A percentile compares a stretch with the other conserved stretches of the same genome.
phyloP scores from a whole-genome alignment of 2,329 filamentous ascomycete species.

The Aspergillus pseudoterreus region DNA sequence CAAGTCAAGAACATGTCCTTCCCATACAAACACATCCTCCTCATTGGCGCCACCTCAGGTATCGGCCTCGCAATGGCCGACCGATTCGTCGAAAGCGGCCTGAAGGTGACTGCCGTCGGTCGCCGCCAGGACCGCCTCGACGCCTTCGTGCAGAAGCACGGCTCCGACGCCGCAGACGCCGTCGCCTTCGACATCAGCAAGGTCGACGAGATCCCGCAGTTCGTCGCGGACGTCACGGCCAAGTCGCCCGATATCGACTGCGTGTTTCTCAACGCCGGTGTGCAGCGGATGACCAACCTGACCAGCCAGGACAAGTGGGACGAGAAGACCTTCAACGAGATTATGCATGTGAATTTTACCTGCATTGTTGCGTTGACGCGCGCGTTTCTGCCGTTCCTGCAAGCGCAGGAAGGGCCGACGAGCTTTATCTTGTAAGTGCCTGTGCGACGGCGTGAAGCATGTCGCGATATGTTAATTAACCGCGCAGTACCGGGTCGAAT shows the following conservation, averaged over 20 bases:
- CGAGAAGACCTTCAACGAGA: slow-evolving; percentile 37
- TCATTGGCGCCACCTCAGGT: slow-evolving; percentile 54
- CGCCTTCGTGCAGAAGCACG: slow-evolving; percentile 45
- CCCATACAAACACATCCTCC: slow-evolving; percentile 53
- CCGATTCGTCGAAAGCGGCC: slow-evolving; percentile 45
- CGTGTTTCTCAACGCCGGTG: slow-evolving; percentile 56
- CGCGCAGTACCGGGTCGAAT: slow-evolving; percentile 37
- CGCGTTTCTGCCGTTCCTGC: slow-evolving; percentile 47
- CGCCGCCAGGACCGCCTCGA: slow-evolving; percentile 52
- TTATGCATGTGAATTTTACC: slow-evolving; percentile 49
- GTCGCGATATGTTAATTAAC: background rate
- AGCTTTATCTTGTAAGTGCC: slow-evolving; percentile 31
- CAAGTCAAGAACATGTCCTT: slow-evolving; percentile 43
- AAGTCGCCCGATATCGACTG: slow-evolving; percentile 52
- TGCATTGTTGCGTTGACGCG: slow-evolving; percentile 45
- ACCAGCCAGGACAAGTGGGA: slow-evolving; percentile 43
- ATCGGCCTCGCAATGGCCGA: slow-evolving; percentile 51
- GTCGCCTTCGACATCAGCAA: slow-evolving; percentile 49
- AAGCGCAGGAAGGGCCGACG: slow-evolving; percentile 21
- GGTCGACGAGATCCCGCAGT: slow-evolving; percentile 39
- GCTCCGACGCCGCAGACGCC: slow-evolving; percentile 38
- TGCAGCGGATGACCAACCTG: slow-evolving; percentile 51
- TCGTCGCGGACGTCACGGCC: slow-evolving; percentile 24
- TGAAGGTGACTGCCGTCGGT: slow-evolving; percentile 55
- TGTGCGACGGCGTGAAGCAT: background rate